Evolutionary conservation across 2,329 filamentous ascomycete species (phyloP), one percentile per base, ranked within the genome.

Genomic region (Penicillium decumbens): DNA sequence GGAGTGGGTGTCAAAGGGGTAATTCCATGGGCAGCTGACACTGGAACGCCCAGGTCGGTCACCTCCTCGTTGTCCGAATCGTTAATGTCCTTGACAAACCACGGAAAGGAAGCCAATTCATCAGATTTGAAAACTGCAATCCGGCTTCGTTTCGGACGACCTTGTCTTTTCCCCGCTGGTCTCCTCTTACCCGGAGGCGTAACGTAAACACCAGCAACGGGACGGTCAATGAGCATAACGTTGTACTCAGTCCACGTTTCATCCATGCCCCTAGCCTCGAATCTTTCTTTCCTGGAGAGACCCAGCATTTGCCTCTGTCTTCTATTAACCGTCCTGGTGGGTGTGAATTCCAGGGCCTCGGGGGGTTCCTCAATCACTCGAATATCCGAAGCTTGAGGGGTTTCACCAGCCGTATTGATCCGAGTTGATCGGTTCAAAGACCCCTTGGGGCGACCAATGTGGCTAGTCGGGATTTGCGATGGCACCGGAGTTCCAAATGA

Each of bases 161-260:
- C 71, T 57, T 65, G 65, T 33, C 54, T 59, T 45, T 67, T 69
- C 2, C 67, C 70, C n/a, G 61, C 57, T 18, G 70, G 67, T 44
- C 69, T 63, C 30, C 70, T 64, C 47, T 65, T 68, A 15, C 71
- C 71, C 33, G 58, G 59, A 3, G 69, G 61, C 9, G 73, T 74
- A 23, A 75, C 49, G 49, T 73, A 75, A 9, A 74, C 62, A 8
- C 74, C 73, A 10, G 69, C 61, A 3, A 49, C 53, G 10, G 64
- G 58, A n/a, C 68, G 67, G 25, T 72, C 65, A 41, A 72, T 66
- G 4, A 69, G 47, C 3, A 71, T 48, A 23, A 68, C 60, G 28
- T 58, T 70, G 48, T 72, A 73, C 49, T 71, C 68, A 1, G 70
- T 72, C 68, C 69, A 74, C 1, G 62, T 64, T 43, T 72, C 67